phyloP scores from a whole-genome alignment of 1,284 basidiomycete genomes.

The Marasmius tenuissimus region DNA sequence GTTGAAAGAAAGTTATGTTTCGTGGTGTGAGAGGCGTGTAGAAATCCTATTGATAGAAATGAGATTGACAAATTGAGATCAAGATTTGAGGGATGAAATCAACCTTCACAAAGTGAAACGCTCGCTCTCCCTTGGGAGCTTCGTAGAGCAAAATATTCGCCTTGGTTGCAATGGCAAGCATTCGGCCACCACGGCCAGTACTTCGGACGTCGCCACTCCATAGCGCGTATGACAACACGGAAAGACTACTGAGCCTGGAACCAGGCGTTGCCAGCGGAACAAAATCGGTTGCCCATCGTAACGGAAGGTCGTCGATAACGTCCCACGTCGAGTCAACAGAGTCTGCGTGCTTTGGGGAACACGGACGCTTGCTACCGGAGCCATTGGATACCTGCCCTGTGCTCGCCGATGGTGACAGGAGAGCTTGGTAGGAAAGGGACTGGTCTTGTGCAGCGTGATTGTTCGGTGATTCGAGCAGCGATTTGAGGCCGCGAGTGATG shows the following conservation, averaged over 20 bases:
- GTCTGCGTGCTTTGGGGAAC: conserved; percentile 27
- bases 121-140: conserved; percentile 76
- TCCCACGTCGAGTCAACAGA: conserved; percentile 66
- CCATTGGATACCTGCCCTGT: neutral
- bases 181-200: conserved; percentile 52
- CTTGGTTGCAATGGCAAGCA: conserved; percentile 76
- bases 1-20: conserved; percentile 66
- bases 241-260: conserved; percentile 58
- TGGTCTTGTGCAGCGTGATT: conserved; percentile 20
- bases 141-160: conserved; percentile 73
- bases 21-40: conserved; percentile 71
- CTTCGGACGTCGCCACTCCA: conserved; percentile 54
- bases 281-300: conserved; percentile 81
- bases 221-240: conserved; percentile 65
- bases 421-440: conserved; percentile 32
- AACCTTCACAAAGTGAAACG: conserved; percentile 78
- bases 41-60: conserved; percentile 57
- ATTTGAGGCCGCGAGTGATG: conserved; percentile 58
- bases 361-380: conserved; percentile 17
- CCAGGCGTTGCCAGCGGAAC: conserved; percentile 67
- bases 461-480: conserved; percentile 47
- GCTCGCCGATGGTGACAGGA: conserved; percentile 25
- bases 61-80: neutral
- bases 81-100: conserved; percentile 10
- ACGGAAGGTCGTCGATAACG: conserved; percentile 69